phyloP scores from a whole-genome alignment of 768 basidiomycete genomes.

The Galerina marginata region DNA sequence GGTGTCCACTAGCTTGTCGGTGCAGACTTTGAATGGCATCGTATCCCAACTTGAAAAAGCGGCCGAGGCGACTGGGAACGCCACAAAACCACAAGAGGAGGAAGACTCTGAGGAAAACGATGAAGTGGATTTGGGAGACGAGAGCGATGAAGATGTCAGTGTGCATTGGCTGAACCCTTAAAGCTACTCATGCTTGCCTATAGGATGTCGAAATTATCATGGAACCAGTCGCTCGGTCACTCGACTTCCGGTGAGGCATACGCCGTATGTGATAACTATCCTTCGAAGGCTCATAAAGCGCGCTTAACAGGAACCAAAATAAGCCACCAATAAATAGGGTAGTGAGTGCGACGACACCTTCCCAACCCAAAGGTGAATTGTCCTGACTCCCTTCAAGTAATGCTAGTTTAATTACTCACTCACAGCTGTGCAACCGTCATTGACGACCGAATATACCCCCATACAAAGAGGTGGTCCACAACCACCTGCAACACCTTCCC shows the following conservation, averaged over 20 bases:
- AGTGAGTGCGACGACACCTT: constrained; percentile 28
- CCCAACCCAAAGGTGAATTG: constrained; percentile 37
- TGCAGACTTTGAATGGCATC: constrained; percentile 51
- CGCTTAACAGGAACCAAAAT: constrained; percentile 23
- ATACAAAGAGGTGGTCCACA: constrained; percentile 63
- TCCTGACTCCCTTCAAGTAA: neutral
- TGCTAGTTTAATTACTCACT: constrained; percentile 3
- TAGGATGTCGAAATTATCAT: constrained; percentile 93
- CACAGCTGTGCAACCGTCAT: constrained; percentile 55
- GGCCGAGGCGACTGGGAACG: constrained; percentile 24
- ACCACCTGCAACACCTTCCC: constrained; percentile 20
- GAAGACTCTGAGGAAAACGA: constrained; percentile 44
- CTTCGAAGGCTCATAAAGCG: neutral
- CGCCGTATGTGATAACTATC: neutral
- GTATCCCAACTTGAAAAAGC: constrained; percentile 57
- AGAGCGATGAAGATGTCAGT: constrained; percentile 52
- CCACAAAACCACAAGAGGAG: constrained; percentile 26
- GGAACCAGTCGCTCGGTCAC: constrained; percentile 73
- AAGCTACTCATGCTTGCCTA: neutral
- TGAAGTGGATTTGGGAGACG: constrained; percentile 36
- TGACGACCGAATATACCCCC: constrained; percentile 85
- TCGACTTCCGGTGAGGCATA: constrained; percentile 70
- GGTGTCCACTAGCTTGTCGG: constrained; percentile 29
- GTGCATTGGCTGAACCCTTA: constrained; percentile 10
- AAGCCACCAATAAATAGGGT: constrained; percentile 21